Base-by-base conservation (phyloP, 176 grass and related monocot genomes). In the Cenchrus purpureus region DNA sequence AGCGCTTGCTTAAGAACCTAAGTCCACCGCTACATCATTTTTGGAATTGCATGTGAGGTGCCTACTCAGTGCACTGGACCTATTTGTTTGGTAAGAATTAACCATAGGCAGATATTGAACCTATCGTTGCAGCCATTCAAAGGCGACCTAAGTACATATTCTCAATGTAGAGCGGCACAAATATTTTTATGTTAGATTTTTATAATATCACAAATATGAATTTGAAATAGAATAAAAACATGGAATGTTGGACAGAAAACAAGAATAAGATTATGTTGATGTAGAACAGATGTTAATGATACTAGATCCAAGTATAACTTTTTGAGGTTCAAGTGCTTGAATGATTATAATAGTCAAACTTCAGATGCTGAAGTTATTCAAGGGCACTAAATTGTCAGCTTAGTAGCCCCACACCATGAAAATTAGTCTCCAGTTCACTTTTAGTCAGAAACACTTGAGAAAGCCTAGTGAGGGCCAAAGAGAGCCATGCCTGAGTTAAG, bases 91-190 rank as follows among this genome's bases (percentile, higher is more conserved):
- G 79, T 79, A 86, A 49, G 65, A 25, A 25, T 25, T 25, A 83
- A 72, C 65, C 60, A n/a, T 78, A 56, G 15, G 64, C 55, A 56
- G 88, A 53, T 40, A 86, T 51, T 19, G 78, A 72, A 78, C 79
- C 66, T 73, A 90, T 86, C 40, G 20, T 64, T 73, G 79, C 73
- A 73, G 84, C 84, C 84, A 86, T 77, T 78, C 88, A 78, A 16
- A 66, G 28, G 65, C 17, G 20, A 86, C 79, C 84, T 20, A 79
- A 40, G 11, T 25, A 61, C 0, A 46, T 22, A 51, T 25, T 25
- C 25, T 25, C 25, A 25, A 25, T 25, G 25, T 25, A 25, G 25
- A 25, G 25, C 25, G 25, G 25, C 25, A 25, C 25, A 25, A 25
- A 25, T 25, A 25, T 25, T 25, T 25, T 25, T 25, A 25, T 25